These are phyloP conservation scores for Astrothelium macrocarpum DNA, from an alignment of 495 filamentous ascomycete genomes.

Conservation along the genomic window DNA sequence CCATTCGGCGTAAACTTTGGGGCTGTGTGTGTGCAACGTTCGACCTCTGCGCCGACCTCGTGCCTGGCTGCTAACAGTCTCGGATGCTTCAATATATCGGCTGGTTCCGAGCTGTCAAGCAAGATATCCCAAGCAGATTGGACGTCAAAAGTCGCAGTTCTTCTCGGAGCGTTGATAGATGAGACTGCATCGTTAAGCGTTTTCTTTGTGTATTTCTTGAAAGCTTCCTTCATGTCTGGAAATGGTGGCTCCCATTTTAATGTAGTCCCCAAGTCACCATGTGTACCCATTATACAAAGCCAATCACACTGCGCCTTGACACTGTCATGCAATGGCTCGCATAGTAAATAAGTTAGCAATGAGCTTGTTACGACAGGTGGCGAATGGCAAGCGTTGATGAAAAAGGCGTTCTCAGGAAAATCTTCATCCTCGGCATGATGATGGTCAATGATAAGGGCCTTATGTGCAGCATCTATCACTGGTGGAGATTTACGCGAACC, in stretches of 20 bases:
- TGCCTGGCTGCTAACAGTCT: constrained; percentile 37
- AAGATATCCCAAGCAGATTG: constrained; percentile 46
- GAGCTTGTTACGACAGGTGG: constrained; percentile 50
- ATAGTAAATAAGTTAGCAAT: constrained; percentile 49
- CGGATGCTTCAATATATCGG: constrained; percentile 37
- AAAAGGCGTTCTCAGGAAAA: constrained; percentile 40
- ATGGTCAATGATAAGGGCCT: constrained; percentile 49
- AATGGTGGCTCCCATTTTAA: constrained; percentile 51
- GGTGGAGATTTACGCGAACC: constrained; percentile 43
- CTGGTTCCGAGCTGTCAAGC: constrained; percentile 30
- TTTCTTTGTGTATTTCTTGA: constrained; percentile 49
- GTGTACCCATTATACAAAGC: constrained; percentile 47
- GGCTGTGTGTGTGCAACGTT: constrained; percentile 43
- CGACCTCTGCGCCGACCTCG: constrained; percentile 46
- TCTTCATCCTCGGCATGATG: constrained; percentile 40
- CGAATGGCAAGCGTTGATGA: constrained; percentile 45
- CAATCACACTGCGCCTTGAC: constrained; percentile 40
- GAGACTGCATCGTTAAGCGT: constrained; percentile 46
- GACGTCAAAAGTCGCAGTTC: constrained; percentile 46
- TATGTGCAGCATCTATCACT: constrained; percentile 34
- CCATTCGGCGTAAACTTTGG: constrained; percentile 49
- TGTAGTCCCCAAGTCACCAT: constrained; percentile 49
- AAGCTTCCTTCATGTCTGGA: constrained; percentile 45
- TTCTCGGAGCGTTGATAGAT: constrained; percentile 48
- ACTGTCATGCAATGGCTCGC: constrained; percentile 37